Evolutionary conservation across 1,284 basidiomycete species (phyloP).

Genomic region (Apiotrichum akiyoshidainum): DNA sequence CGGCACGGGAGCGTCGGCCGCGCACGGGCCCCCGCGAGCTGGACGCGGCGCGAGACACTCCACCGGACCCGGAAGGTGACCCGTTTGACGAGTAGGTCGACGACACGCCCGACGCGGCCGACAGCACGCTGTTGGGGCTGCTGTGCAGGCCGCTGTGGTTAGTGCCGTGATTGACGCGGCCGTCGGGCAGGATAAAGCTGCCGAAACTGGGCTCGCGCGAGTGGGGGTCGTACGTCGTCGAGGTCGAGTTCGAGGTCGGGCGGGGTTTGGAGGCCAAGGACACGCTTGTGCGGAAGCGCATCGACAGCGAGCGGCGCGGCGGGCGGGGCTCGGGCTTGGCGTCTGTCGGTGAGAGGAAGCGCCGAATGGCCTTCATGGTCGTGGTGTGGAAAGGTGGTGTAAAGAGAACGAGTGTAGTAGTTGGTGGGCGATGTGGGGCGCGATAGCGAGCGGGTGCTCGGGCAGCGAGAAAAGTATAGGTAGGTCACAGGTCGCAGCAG

Average conservation of each 20-base stretch:
- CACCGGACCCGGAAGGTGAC: too few species aligned
- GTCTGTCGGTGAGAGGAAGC: constrained; percentile 8
- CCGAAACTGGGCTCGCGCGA: too few species aligned
- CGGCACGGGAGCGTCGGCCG: not conserved
- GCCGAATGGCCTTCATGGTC: constrained; percentile 8
- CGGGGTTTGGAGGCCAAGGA: too few species aligned
- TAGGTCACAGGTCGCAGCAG: too few species aligned
- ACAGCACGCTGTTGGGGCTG: too few species aligned
- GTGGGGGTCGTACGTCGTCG: too few species aligned
- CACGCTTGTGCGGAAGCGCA: constrained; percentile 1
- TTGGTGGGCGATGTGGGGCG: not conserved
- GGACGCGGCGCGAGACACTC: not conserved
- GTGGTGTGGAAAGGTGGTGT: not conserved
- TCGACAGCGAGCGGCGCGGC: constrained; percentile 1
- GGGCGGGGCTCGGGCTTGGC: not conserved
- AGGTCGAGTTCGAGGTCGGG: too few species aligned
- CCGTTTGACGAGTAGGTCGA: not conserved
- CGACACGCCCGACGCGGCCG: not conserved
- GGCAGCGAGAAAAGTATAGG: too few species aligned
- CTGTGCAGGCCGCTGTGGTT: too few species aligned
- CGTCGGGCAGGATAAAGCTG: too few species aligned
- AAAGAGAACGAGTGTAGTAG: not conserved
- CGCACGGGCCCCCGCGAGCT: not conserved
- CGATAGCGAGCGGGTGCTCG: too few species aligned
- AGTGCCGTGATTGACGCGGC: too few species aligned